Percentiles rank a stretch among this genome's conserved stretches.
phyloP scores from a whole-genome alignment of 2,329 filamentous ascomycete species.

The Dendryphion nanum region DNA sequence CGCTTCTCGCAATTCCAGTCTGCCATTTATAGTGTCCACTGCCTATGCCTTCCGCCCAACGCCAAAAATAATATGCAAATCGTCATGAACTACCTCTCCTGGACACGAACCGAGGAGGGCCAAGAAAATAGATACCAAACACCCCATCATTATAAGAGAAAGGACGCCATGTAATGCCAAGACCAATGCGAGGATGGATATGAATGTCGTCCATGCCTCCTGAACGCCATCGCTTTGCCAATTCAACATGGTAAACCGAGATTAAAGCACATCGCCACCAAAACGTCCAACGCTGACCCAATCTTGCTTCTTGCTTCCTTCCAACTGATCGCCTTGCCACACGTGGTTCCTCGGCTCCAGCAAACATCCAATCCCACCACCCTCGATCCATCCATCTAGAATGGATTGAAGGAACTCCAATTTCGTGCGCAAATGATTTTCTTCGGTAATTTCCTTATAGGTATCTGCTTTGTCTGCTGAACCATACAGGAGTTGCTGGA shows the following conservation, averaged over 20 bases:
- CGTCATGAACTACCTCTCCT: background rate
- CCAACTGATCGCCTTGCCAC: constrained; percentile 46
- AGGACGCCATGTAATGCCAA: constrained; percentile 32
- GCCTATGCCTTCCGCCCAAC: background rate
- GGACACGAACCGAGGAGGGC: no score
- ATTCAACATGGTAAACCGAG: background rate
- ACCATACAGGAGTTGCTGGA: constrained; percentile 70
- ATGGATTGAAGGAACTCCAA: constrained; percentile 69
- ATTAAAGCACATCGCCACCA: constrained; percentile 42
- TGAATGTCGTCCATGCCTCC: no score
- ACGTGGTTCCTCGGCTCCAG: constrained; percentile 35
- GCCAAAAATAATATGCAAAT: background rate
- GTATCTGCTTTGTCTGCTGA: constrained; percentile 50
- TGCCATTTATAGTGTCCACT: no score
- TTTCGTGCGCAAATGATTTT: constrained; percentile 73
- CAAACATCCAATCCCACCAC: constrained; percentile 64
- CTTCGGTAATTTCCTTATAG: constrained; percentile 57
- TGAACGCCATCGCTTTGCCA: constrained; percentile 11
- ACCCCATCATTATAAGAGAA: constrained; percentile 13
- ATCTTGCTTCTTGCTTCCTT: constrained; percentile 46
- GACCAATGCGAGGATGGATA: constrained; percentile 25
- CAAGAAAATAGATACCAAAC: no score
- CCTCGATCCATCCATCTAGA: constrained; percentile 68
- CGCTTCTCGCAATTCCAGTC: no score
- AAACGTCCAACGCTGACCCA: constrained; percentile 50